Evolutionary conservation across 2,329 filamentous ascomycete species (phyloP).

Genomic region (Emericellopsis cladophorae): DNA sequence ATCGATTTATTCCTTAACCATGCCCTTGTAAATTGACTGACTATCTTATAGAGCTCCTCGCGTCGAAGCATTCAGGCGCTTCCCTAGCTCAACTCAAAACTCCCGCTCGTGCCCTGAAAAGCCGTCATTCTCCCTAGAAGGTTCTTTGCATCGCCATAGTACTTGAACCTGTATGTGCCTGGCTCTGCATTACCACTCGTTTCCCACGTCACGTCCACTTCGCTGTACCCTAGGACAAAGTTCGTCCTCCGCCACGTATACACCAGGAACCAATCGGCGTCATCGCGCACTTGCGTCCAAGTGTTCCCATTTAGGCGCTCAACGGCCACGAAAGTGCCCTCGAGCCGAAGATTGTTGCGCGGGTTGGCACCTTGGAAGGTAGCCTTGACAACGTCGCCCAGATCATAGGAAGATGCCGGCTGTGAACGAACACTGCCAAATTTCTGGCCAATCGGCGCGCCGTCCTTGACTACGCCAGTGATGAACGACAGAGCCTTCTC

Average conservation of each 20-base stretch:
- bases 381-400: constrained; percentile 50
- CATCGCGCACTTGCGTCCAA: constrained; percentile 60
- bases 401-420: constrained; percentile 36
- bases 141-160: constrained; percentile 73
- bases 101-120: constrained; percentile 56
- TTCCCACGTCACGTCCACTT: constrained; percentile 73
- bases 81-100: constrained; percentile 23
- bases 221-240: constrained; percentile 57
- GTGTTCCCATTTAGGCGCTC: constrained; percentile 20
- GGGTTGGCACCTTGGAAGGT: constrained; percentile 82
- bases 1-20: no score
- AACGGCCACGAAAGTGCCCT: constrained; percentile 64
- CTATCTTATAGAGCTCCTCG: no score
- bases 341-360: constrained; percentile 72
- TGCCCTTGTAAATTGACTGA: no score
- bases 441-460: constrained; percentile 45
- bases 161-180: constrained; percentile 68
- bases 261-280: constrained; percentile 73
- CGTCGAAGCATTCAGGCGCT: background rate
- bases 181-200: constrained; percentile 28
- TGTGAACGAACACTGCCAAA: constrained; percentile 59
- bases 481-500: constrained; percentile 70
- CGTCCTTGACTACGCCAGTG: constrained; percentile 64
- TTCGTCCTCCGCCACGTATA: constrained; percentile 69
- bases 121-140: constrained; percentile 44